A percentile compares a stretch with the other conserved stretches of the same genome.
Conservation (phyloP, 2,329 filamentous ascomycete genomes). For the Cytospora paraplurivora region DNA sequence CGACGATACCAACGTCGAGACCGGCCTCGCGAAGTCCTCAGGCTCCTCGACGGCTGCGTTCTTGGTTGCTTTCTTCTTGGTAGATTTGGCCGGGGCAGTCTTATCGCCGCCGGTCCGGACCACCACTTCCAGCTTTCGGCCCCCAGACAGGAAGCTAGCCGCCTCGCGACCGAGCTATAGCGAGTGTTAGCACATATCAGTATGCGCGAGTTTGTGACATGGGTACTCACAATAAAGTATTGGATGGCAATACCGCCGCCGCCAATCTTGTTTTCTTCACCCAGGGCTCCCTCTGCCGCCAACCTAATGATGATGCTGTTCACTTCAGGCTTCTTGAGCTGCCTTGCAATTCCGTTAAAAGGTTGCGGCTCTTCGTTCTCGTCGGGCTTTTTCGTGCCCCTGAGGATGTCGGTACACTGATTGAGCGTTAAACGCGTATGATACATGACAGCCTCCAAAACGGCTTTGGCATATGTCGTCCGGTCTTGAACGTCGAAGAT, state of each 20-base stretch:
- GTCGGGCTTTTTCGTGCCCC: slow-evolving; percentile 67
- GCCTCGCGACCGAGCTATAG: slow-evolving; percentile 21
- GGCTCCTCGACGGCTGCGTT: slow-evolving; percentile 30
- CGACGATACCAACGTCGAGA: slow-evolving; percentile 56
- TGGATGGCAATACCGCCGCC: slow-evolving; percentile 66
- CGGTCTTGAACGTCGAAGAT: slow-evolving; percentile 76
- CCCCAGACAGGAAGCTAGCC: slow-evolving; percentile 45
- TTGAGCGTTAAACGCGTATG: slow-evolving; percentile 68
- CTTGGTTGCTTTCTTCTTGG: slow-evolving; percentile 40
- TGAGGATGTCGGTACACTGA: slow-evolving; percentile 82
- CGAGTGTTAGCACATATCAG: not conserved
- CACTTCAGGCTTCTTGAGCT: slow-evolving; percentile 72
- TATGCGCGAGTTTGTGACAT: slow-evolving; percentile 27
- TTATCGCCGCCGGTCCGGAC: slow-evolving; percentile 42
- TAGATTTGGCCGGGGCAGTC: slow-evolving; percentile 35
- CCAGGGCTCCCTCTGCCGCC: slow-evolving; percentile 70
- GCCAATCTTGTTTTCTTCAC: slow-evolving; percentile 63
- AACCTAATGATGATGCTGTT: slow-evolving; percentile 83
- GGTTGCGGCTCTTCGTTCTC: slow-evolving; percentile 50
- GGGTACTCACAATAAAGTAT: slow-evolving; percentile 65
- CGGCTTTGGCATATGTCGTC: slow-evolving; percentile 71
- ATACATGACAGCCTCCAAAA: slow-evolving; percentile 67
- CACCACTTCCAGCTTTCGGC: slow-evolving; percentile 47
- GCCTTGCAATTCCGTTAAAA: slow-evolving; percentile 68
- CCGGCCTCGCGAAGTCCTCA: slow-evolving; percentile 33